Conservation (phyloP, 2,329 filamentous ascomycete species). For the Diplodia scrobiculata region DNA sequence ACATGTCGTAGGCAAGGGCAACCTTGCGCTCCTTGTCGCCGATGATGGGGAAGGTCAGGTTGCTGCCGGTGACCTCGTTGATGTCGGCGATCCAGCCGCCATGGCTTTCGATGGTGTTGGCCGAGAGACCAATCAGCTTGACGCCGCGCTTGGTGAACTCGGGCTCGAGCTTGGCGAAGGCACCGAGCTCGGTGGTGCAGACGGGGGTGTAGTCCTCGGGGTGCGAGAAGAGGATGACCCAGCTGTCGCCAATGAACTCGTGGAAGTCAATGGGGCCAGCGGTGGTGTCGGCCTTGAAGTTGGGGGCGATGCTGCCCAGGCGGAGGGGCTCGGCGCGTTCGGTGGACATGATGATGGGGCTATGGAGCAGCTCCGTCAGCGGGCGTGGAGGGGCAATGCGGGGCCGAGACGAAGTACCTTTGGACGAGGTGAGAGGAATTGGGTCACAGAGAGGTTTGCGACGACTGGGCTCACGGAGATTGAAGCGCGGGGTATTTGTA, state of each 20-base stretch:
- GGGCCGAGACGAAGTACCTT: neutral
- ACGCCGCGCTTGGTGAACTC: constrained; percentile 85
- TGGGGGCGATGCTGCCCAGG: constrained; percentile 70
- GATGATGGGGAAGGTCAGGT: constrained; percentile 55
- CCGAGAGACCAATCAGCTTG: constrained; percentile 85
- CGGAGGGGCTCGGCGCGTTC: constrained; percentile 54
- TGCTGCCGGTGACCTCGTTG: constrained; percentile 51
- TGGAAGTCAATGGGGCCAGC: constrained; percentile 79
- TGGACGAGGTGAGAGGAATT: neutral
- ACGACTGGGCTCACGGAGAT: neutral
- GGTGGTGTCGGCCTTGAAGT: constrained; percentile 82
- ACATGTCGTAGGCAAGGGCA: constrained; percentile 55
- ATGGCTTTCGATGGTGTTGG: constrained; percentile 83
- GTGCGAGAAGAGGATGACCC: constrained; percentile 83
- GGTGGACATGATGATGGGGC: constrained; percentile 29
- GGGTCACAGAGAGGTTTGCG: neutral
- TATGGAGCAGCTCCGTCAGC: constrained; percentile 7
- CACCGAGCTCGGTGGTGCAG: constrained; percentile 92
- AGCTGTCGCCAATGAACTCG: constrained; percentile 75
- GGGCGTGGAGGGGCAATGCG: neutral
- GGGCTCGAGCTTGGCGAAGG: constrained; percentile 83
- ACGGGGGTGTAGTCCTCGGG: constrained; percentile 89
- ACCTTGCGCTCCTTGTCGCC: constrained; percentile 54
- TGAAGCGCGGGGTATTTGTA: constrained; percentile 27
- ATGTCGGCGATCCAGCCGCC: constrained; percentile 85